These are phyloP conservation scores for Amborella trichopoda DNA, from an alignment of 164 flowering plant species.

Conservation along the genomic window DNA sequence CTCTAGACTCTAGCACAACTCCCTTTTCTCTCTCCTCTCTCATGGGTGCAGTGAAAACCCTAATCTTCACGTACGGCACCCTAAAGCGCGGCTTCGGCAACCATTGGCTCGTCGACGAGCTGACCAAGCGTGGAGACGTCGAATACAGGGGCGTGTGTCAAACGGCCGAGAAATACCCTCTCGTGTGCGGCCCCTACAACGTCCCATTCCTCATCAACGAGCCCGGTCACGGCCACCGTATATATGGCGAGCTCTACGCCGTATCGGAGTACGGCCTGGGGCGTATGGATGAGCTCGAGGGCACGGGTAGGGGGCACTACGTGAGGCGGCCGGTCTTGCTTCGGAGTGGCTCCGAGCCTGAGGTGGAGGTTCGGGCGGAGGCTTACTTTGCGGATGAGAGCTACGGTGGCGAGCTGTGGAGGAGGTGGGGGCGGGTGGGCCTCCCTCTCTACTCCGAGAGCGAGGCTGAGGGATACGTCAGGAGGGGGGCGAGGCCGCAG, in stretches of 20 bases:
- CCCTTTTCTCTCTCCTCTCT: background rate
- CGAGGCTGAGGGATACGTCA: constrained; percentile 58
- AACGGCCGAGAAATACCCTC: constrained; percentile 43
- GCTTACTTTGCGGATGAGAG: constrained; percentile 71
- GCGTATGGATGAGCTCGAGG: constrained; percentile 68
- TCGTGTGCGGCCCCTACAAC: constrained; percentile 78
- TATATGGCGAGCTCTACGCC: constrained; percentile 74
- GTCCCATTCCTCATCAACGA: constrained; percentile 81
- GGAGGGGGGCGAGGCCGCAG: constrained; percentile 52
- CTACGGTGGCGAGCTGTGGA: constrained; percentile 67
- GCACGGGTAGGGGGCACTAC: constrained; percentile 52
- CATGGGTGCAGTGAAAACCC: background rate
- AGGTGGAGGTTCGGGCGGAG: constrained; percentile 17
- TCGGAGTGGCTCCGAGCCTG: constrained; percentile 2
- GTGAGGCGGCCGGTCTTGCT: constrained; percentile 39
- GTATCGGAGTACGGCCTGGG: constrained; percentile 38
- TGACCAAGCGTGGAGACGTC: constrained; percentile 51
- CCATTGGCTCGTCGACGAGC: constrained; percentile 49
- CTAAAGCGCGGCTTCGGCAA: constrained; percentile 73
- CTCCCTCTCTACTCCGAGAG: constrained; percentile 31
- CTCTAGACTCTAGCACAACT: background rate
- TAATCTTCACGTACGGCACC: constrained; percentile 86
- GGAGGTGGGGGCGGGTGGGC: constrained; percentile 43
- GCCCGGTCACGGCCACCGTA: constrained; percentile 44
- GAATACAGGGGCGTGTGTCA: constrained; percentile 29